These are phyloP conservation scores for Penicillium verrucosum DNA, from an alignment of 2,329 filamentous ascomycete genomes.

Conservation along the genomic window DNA sequence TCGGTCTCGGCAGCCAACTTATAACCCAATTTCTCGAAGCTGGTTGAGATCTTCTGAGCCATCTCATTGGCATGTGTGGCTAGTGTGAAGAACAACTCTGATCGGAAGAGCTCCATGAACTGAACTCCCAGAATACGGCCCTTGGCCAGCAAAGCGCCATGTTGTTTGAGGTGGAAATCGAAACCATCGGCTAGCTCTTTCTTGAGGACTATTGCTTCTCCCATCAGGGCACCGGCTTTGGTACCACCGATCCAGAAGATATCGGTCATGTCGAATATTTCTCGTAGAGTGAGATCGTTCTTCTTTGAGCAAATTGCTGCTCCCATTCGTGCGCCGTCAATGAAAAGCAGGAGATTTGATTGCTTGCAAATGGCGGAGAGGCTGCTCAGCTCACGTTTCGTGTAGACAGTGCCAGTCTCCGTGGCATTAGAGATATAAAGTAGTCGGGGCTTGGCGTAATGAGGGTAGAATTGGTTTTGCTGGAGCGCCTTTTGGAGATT, in stretches of 20 bases:
- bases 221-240: slow-evolving; percentile 51
- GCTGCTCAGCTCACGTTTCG: slow-evolving; percentile 41
- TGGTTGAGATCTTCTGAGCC: slow-evolving; percentile 45
- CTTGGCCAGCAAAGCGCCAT: slow-evolving; percentile 52
- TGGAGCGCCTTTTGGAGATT: slow-evolving; percentile 45
- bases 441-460: slow-evolving; percentile 52
- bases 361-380: slow-evolving; percentile 46
- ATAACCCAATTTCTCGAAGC: slow-evolving; percentile 46
- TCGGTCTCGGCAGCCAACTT: slow-evolving; percentile 45
- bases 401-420: slow-evolving; percentile 51
- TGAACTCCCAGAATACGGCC: slow-evolving; percentile 50
- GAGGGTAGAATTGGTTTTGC: slow-evolving; percentile 52
- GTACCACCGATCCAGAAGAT: slow-evolving; percentile 57
- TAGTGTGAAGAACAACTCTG: slow-evolving; percentile 48
- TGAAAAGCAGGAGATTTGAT: slow-evolving; percentile 44
- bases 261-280: slow-evolving; percentile 49
- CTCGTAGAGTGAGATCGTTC: slow-evolving; percentile 46
- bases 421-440: slow-evolving; percentile 54
- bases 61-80: slow-evolving; percentile 47
- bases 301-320: slow-evolving; percentile 43
- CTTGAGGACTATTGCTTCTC: slow-evolving; percentile 52
- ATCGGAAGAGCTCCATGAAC: slow-evolving; percentile 50
- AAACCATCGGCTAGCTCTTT: slow-evolving; percentile 47
- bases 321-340: slow-evolving; percentile 50
- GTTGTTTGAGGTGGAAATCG: slow-evolving; percentile 53